phyloP scores from a whole-genome alignment of 1,139 yeast species.

The Yamadazyma conglobata region DNA sequence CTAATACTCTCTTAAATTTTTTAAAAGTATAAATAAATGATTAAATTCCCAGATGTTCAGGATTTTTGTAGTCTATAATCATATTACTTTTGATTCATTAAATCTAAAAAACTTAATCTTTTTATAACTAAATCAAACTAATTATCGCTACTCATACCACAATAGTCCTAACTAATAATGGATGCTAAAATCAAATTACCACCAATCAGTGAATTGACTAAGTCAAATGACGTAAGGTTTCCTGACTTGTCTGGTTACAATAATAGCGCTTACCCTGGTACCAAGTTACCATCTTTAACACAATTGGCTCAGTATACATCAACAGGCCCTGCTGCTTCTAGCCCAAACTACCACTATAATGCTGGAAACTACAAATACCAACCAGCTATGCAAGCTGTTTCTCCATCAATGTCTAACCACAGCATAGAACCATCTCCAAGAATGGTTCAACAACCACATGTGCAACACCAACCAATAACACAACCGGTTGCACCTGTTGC shows the following conservation, averaged over 20 bases:
- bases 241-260: constrained; percentile 11
- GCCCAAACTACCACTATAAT: constrained; percentile 2
- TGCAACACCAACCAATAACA: constrained; percentile 3
- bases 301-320: constrained; percentile 6
- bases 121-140: no score
- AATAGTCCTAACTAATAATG: no score
- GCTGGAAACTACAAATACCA: constrained; percentile 6
- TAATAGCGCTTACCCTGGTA: constrained; percentile 2
- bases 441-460: constrained; percentile 2
- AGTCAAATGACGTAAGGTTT: constrained; percentile 10
- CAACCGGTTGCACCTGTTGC: constrained; percentile 10
- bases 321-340: constrained; percentile 4
- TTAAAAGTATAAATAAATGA: no score
- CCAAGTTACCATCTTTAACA: constrained; percentile 8
- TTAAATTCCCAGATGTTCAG: no score
- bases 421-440: constrained; percentile 1
- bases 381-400: constrained; percentile 4
- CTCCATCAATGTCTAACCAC: constrained; percentile 3
- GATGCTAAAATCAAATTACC: constrained; percentile 27
- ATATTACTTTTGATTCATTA: no score
- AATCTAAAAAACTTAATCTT: no score
- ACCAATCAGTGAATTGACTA: constrained; percentile 35
- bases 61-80: no score
- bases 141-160: no score
- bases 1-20: no score